Percentiles rank a stretch among this genome's conserved stretches.
Evolutionary conservation across 2,329 filamentous ascomycete genomes (phyloP).

Genomic region (Colletotrichum trifolii): DNA sequence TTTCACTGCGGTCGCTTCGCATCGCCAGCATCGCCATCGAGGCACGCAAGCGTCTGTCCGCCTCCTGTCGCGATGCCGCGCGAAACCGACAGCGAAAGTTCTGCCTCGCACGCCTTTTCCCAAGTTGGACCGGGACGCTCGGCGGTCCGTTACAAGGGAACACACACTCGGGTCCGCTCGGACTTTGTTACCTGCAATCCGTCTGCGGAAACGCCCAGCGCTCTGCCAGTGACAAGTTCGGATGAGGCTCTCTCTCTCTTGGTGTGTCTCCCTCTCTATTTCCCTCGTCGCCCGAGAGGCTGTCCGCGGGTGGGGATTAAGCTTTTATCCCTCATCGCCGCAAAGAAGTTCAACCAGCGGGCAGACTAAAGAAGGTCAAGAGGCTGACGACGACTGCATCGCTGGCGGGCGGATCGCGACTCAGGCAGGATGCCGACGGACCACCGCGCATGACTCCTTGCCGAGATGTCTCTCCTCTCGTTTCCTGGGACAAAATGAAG

Average conservation of each 20-base stretch:
- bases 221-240: constrained; percentile 24
- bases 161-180: background rate
- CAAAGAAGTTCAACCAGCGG: background rate
- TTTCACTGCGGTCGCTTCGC: background rate
- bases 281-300: background rate
- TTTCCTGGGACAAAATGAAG: background rate
- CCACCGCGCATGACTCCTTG: constrained; percentile 8
- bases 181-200: constrained; percentile 1
- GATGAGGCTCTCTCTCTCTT: constrained; percentile 11
- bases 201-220: background rate
- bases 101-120: background rate
- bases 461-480: background rate
- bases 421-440: constrained; percentile 7
- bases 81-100: constrained; percentile 21
- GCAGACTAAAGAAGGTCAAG: background rate
- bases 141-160: background rate
- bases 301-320: constrained; percentile 2
- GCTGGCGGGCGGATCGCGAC: background rate
- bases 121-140: constrained; percentile 2
- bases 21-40: background rate
- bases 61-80: background rate
- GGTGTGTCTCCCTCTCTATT: background rate
- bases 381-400: constrained; percentile 2
- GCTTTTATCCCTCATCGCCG: constrained; percentile 10
- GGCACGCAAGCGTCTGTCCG: background rate